These are phyloP conservation scores for Ascochyta pisi DNA, from an alignment of 2,329 filamentous ascomycete species.

Conservation along the genomic window DNA sequence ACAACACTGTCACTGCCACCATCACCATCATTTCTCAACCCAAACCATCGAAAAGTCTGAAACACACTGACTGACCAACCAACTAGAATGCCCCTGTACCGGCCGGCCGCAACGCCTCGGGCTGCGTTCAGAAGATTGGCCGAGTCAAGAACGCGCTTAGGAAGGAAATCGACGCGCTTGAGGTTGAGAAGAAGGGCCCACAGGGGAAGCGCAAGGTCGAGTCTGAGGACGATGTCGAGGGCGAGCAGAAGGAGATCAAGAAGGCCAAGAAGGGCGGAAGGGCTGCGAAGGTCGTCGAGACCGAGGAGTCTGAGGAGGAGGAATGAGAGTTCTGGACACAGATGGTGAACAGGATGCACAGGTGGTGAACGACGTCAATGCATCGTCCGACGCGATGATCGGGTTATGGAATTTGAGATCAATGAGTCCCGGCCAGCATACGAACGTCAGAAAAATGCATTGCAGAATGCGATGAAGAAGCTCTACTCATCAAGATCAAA, in stretches of 20 bases:
- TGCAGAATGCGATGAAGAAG: too few relatives aligned
- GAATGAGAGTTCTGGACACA: too few relatives aligned
- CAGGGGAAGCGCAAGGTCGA: conserved; percentile 29
- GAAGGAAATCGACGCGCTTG: conserved; percentile 2
- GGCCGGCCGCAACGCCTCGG: conserved; percentile 20
- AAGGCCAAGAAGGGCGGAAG: conserved; percentile 14
- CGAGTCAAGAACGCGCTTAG: conserved; percentile 17
- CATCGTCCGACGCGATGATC: too few relatives aligned
- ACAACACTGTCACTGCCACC: neutral
- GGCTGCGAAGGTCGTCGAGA: conserved; percentile 9
- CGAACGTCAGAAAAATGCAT: too few relatives aligned
- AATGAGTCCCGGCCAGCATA: neutral
- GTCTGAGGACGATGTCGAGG: neutral
- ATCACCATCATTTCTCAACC: neutral
- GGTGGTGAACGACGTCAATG: too few relatives aligned
- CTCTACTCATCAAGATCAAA: too few relatives aligned
- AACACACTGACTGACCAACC: neutral
- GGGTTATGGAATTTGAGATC: too few relatives aligned
- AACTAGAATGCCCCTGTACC: conserved; percentile 30
- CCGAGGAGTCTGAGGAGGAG: neutral
- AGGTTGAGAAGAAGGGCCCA: conserved; percentile 5
- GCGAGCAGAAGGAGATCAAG: neutral
- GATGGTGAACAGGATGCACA: too few relatives aligned
- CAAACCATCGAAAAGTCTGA: too few relatives aligned
- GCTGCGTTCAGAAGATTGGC: conserved; percentile 26